phyloP scores from a whole-genome alignment of 768 basidiomycete genomes.

The Tulasnella sp. region DNA sequence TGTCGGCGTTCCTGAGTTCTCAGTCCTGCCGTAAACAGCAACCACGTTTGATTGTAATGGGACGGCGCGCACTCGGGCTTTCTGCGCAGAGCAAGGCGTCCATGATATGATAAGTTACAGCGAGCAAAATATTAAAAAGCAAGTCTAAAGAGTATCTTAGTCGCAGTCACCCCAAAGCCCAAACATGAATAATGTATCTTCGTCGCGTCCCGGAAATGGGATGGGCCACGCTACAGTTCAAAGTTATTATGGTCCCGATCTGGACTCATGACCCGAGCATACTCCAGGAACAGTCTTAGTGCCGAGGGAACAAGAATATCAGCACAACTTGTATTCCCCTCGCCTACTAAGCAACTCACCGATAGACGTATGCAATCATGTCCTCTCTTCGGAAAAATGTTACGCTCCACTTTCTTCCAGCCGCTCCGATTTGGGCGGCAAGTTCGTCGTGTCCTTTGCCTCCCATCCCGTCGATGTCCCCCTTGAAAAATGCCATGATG shows the following conservation, averaged over 20 bases:
- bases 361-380: conserved; percentile 60
- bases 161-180: background rate
- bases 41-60: too few relatives aligned
- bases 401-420: conserved; percentile 62
- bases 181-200: background rate
- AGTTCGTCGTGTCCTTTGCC: conserved; percentile 62
- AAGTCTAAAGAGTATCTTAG: background rate
- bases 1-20: conserved; percentile 7
- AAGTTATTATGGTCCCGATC: conserved; percentile 52
- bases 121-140: background rate
- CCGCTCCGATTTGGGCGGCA: conserved; percentile 58
- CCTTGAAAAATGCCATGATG: conserved; percentile 71
- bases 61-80: too few relatives aligned
- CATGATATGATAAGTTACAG: conserved; percentile 9
- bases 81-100: background rate
- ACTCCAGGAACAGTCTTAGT: conserved; percentile 57
- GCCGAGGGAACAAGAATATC: conserved; percentile 5
- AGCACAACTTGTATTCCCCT: background rate
- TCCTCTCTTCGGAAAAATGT: conserved; percentile 64
- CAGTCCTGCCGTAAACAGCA: background rate
- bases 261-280: conserved; percentile 55
- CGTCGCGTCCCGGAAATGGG: background rate
- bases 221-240: background rate
- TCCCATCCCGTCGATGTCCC: conserved; percentile 62
- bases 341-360: conserved; percentile 46